These are phyloP conservation scores for Mycena rebaudengoi DNA, from an alignment of 768 basidiomycete species.

Conservation along the genomic window DNA sequence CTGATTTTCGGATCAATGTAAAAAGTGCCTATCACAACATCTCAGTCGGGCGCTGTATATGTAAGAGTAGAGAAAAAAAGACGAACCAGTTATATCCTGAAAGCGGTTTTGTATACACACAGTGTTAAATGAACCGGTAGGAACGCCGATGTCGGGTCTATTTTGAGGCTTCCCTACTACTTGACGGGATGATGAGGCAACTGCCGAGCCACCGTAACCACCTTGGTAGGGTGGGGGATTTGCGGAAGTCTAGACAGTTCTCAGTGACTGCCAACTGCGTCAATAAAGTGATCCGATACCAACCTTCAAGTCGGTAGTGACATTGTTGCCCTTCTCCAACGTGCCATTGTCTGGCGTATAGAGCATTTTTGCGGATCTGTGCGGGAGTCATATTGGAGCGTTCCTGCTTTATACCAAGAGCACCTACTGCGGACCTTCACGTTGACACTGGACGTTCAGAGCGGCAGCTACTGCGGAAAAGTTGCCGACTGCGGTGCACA, in stretches of 20 bases:
- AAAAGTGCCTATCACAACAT: slow-evolving; percentile 15
- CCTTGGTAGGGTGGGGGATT: slow-evolving; percentile 9
- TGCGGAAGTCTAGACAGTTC: background rate
- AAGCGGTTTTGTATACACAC: slow-evolving; percentile 17
- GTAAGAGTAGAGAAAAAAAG: background rate
- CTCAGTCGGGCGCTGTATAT: background rate
- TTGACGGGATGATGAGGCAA: slow-evolving; percentile 6
- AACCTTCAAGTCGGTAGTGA: too few species aligned
- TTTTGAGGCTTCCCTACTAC: background rate
- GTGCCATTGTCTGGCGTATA: background rate
- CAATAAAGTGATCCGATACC: background rate
- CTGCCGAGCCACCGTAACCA: slow-evolving; percentile 9
- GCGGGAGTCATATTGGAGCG: background rate
- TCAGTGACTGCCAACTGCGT: background rate
- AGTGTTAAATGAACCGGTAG: slow-evolving; percentile 14
- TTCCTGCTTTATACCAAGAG: background rate
- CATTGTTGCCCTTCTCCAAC: background rate
- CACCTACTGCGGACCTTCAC: slow-evolving; percentile 1
- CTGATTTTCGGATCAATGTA: slow-evolving; percentile 14
- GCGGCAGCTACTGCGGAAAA: too few species aligned
- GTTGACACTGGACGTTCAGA: too few species aligned
- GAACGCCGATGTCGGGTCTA: slow-evolving; percentile 14
- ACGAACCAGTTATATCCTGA: slow-evolving; percentile 19
- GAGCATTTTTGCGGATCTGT: background rate
- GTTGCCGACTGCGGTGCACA: slow-evolving; percentile 6